phyloP scores from a whole-genome alignment of 2,329 filamentous ascomycete genomes.

The Pseudogymnoascus sp. region DNA sequence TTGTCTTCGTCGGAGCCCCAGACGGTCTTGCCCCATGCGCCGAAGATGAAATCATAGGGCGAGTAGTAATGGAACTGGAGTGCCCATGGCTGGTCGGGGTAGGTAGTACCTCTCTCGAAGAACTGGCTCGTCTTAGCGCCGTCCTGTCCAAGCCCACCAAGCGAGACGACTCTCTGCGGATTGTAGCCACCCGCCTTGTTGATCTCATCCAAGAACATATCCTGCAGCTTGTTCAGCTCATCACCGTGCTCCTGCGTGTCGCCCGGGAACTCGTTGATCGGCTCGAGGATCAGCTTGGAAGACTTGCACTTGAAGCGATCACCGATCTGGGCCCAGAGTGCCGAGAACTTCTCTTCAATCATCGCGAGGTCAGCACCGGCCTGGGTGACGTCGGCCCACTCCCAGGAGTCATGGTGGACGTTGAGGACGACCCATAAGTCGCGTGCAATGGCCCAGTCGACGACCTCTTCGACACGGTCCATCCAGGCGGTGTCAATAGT shows the following conservation, averaged over 20 bases:
- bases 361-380: constrained; percentile 38
- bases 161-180: constrained; percentile 44
- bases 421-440: constrained; percentile 48
- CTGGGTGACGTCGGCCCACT: constrained; percentile 46
- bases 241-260: constrained; percentile 41
- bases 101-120: constrained; percentile 41
- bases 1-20: constrained; percentile 50
- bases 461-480: constrained; percentile 47
- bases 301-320: constrained; percentile 46
- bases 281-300: constrained; percentile 45
- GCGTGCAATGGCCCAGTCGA: constrained; percentile 44
- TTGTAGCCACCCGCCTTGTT: constrained; percentile 48
- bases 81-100: constrained; percentile 46
- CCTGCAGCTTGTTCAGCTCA: constrained; percentile 46
- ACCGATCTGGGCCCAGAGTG: constrained; percentile 50
- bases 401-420: constrained; percentile 51
- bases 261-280: constrained; percentile 51
- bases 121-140: constrained; percentile 44
- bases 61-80: constrained; percentile 56
- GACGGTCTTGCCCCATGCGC: constrained; percentile 50
- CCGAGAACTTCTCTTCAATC: constrained; percentile 49
- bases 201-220: constrained; percentile 47
- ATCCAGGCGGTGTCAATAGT: constrained; percentile 47
- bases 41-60: constrained; percentile 42
- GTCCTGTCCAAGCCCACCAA: constrained; percentile 45